phyloP scores from a whole-genome alignment of 2,329 filamentous ascomycete genomes.

The Apiospora aurea region DNA sequence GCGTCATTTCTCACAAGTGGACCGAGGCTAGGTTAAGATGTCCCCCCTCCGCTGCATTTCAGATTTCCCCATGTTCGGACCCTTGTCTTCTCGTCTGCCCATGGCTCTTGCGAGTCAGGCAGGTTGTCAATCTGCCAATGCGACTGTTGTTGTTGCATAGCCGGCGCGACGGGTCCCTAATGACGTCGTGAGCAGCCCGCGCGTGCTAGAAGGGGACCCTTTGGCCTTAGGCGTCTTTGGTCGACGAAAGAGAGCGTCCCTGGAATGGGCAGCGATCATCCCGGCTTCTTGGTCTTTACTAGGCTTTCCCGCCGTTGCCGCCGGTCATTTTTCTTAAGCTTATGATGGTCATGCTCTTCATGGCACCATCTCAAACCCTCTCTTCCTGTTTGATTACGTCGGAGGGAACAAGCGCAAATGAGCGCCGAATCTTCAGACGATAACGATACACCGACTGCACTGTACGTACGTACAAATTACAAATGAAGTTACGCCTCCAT shows the following conservation, averaged over 20 bases:
- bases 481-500: neutral
- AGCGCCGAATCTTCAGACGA: neutral
- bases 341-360: slow-evolving; percentile 7
- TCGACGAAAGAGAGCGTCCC: neutral
- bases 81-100: neutral
- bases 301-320: slow-evolving; percentile 18
- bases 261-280: slow-evolving; percentile 11
- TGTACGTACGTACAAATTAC: neutral
- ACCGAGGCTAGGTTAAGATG: slow-evolving; percentile 13
- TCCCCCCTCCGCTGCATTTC: neutral
- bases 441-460: neutral
- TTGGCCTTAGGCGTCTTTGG: neutral
- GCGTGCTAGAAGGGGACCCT: neutral
- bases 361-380: neutral
- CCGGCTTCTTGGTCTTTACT: neutral
- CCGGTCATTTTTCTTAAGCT: neutral
- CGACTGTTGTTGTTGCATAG: neutral
- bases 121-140: slow-evolving; percentile 21
- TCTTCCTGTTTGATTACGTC: neutral
- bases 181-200: slow-evolving; percentile 13
- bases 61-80: slow-evolving; percentile 20
- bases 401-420: neutral
- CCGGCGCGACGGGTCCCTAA: slow-evolving; percentile 10
- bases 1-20: slow-evolving; percentile 1
- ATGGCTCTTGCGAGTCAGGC: neutral